Evolutionary conservation across 2,329 filamentous ascomycete species (phyloP), one percentile per base, ranked within the genome.

Genomic region (Ampelomyces quisqualis): DNA sequence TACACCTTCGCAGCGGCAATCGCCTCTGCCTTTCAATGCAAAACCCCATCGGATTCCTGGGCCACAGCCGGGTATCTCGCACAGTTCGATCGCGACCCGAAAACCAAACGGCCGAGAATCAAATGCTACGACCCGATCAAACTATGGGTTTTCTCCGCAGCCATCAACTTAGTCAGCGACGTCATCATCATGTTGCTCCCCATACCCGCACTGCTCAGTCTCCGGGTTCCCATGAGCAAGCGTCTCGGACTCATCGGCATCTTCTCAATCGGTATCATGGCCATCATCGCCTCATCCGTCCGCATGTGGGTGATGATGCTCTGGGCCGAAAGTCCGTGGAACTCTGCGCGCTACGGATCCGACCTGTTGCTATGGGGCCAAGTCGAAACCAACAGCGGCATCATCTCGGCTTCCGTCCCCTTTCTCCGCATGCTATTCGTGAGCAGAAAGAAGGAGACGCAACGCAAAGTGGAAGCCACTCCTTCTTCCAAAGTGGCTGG

Each of bases 191-290:
- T 74, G 5, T 42, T 71, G 5, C 53, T 75, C 2, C 73, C 74
- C 0, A 68, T 77, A 11, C 72, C 73, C 0, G 66, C 75, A 31
- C 64, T 76, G 19, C 59, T 70, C 0, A 65, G 65, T 2, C 67
- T 79, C 3, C 67, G 75, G 40, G 75, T 79, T 5, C 73, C 76
- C 0, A 58, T 55, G 3, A 67, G 67, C 3, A 75, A 78, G 40
- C 78, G 79, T 38, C 57, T 77, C 10, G 77, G 76, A 0, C 68
- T 84, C n/a, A 52, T 68, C 7, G 62, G 57, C 8, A 64, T 68
- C 33, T 68, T 69, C 47, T 58, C 57, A 2, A 51, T 68, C 11
- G 64, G 65, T 18, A 51, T 67, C 40, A 54, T 69, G 46, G 64
- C 64, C 14, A 65, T 67, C 11, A 46, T 65, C 2, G 64, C 65